Base-by-base conservation (phyloP, 1,139 yeast genomes). In the Kodamaea sp. region DNA sequence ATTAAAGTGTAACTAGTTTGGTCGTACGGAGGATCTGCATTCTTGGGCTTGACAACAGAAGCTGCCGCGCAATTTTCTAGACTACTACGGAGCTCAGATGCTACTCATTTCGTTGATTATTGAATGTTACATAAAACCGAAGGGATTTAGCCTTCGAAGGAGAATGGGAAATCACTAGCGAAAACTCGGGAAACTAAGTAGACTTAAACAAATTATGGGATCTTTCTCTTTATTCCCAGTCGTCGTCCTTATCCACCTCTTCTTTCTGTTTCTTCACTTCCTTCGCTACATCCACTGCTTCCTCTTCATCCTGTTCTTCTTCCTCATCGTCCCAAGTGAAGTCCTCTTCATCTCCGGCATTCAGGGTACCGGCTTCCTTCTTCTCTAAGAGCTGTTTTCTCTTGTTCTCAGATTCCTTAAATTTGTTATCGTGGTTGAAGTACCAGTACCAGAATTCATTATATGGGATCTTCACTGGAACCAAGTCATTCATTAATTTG, bases 381-480 rank as follows among this genome's bases (percentile, higher is more conserved):
- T 62, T 66, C 18, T 64, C 61, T 32, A 86, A 63, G 30, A 88
- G 63, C 38, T 72, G 72, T 57, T 78, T 82, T 47, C 96, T 75
- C 51, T 78, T 76, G 44, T 70, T 66, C 46, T 88, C 96, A 46
- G 78, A 80, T 19, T 72, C 73, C 28, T 77, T 67, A 29, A 88
- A 76, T 43, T 71, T 70, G 12, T 63, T 59, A 37, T 77, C 77
- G 54, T 76, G 70, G 39, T 63, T 67, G 56, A 78, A 85, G 60
- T 87, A 90, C 29, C 82, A 71, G 29, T 67, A 63, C 97, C 97
- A 90, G 56, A 90, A 90, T 28, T 66, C 65, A 20, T 71, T 66
- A 46, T 80, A 83, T 1, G 78, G 50, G 11, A 87, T 63, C 43
- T 73, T 58, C 2, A 70, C 76, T 0, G 95, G 95, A 1, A 87